These are phyloP conservation scores for Penicillium atrosanguineum DNA, from an alignment of 495 filamentous ascomycete species.

Conservation along the genomic window DNA sequence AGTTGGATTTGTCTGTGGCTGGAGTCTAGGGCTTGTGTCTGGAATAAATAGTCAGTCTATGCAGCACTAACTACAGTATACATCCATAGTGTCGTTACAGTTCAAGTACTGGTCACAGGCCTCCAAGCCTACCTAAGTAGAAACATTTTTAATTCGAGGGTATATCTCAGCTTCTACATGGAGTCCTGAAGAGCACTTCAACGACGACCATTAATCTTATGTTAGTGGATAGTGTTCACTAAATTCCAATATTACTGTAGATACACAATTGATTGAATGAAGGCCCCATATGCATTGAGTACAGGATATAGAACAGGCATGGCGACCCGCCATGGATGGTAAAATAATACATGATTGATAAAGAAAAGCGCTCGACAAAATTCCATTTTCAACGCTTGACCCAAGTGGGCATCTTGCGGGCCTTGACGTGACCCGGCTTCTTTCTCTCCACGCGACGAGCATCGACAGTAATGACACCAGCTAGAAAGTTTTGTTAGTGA, in stretches of 20 bases:
- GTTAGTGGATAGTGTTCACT: too few relatives aligned
- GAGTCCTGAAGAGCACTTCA: too few relatives aligned
- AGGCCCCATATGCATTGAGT: slow-evolving; percentile 33
- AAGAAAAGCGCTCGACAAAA: slow-evolving; percentile 17
- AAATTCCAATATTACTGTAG: not conserved
- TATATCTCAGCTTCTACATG: too few relatives aligned
- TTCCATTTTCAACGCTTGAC: slow-evolving; percentile 64
- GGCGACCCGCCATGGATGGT: slow-evolving; percentile 25
- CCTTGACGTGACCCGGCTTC: slow-evolving; percentile 94
- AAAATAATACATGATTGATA: slow-evolving; percentile 31
- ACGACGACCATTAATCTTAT: too few relatives aligned
- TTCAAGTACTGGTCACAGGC: too few relatives aligned
- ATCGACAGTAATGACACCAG: slow-evolving; percentile 90
- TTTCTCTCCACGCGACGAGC: slow-evolving; percentile 92
- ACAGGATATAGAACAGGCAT: slow-evolving; percentile 33
- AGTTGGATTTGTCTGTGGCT: not conserved
- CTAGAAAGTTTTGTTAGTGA: slow-evolving; percentile 44
- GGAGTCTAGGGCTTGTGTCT: not conserved
- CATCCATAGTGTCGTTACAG: not conserved
- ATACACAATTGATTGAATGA: slow-evolving; percentile 10
- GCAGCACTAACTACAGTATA: not conserved
- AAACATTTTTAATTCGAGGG: too few relatives aligned
- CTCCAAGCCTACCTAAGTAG: too few relatives aligned
- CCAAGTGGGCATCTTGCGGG: slow-evolving; percentile 97
- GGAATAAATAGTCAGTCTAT: not conserved